These are phyloP conservation scores for Schizonepeta tenuifolia DNA, from an alignment of 257 asterid species.

Conservation along the genomic window DNA sequence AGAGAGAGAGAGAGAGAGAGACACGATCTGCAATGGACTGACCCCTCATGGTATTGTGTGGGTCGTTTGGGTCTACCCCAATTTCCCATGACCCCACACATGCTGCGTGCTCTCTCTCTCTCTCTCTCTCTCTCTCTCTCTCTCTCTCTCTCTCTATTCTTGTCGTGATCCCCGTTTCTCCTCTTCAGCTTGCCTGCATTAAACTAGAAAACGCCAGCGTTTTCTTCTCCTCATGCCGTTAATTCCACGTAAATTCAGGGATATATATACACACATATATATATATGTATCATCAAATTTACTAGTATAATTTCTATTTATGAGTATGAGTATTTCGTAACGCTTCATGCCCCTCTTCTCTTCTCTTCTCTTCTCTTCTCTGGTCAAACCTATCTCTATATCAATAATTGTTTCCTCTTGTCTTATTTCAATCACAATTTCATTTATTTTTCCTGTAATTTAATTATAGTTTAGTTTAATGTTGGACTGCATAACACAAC, in stretches of 20 bases:
- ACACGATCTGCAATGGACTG: conserved; percentile 42
- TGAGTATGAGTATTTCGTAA: neutral
- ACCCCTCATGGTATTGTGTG: conserved; percentile 41
- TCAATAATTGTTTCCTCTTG: conserved; percentile 37
- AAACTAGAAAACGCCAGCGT: conserved; percentile 39
- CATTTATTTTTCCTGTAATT: neutral
- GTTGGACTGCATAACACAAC: conserved; percentile 22
- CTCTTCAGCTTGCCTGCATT: conserved; percentile 23
- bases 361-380: too few species aligned
- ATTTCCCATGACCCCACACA: conserved; percentile 46
- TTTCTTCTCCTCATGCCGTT: conserved; percentile 1
- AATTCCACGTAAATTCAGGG: conserved; percentile 39
- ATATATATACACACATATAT: neutral
- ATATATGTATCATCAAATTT: too few species aligned
- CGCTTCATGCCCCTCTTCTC: conserved; percentile 16
- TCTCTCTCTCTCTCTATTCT: conserved; percentile 8
- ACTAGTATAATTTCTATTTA: too few species aligned
- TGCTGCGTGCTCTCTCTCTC: conserved; percentile 11
- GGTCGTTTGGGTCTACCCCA: conserved; percentile 35
- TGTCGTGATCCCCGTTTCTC: conserved; percentile 27
- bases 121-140: neutral
- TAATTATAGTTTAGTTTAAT: neutral
- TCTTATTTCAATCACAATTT: conserved; percentile 29
- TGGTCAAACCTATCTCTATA: conserved; percentile 37
- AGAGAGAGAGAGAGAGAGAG: conserved; percentile 27